Percentiles rank a stretch among this genome's conserved stretches.
phyloP scores from a whole-genome alignment of 78 protist species.

The Dictyostelium discoideum region dicty_2.7 NC_007089.4:4448501-4449000 shows the following conservation, averaged over 20 bases:
- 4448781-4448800: background rate
- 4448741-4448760: background rate
- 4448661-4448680: slow-evolving; percentile 56
- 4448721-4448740: background rate
- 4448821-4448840: background rate
- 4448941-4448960: background rate
- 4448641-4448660: slow-evolving; percentile 31
- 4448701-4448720: background rate
- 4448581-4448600: background rate
- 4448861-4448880: background rate
- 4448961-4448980: slow-evolving; percentile 21
- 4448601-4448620: slow-evolving; percentile 47
- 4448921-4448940: slow-evolving; percentile 1
- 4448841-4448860: background rate
- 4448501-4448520: background rate
- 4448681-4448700: slow-evolving; percentile 9
- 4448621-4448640: slow-evolving; percentile 45
- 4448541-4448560: too few species aligned
- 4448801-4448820: slow-evolving; percentile 7
- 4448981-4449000: slow-evolving; percentile 66
- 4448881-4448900: background rate
- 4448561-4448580: background rate
- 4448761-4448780: background rate
- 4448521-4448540: background rate
- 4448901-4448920: slow-evolving; percentile 18